Evolutionary conservation across 108 stramenopile genomes (phyloP).

Genomic region (Skeletonema tropicum): DNA sequence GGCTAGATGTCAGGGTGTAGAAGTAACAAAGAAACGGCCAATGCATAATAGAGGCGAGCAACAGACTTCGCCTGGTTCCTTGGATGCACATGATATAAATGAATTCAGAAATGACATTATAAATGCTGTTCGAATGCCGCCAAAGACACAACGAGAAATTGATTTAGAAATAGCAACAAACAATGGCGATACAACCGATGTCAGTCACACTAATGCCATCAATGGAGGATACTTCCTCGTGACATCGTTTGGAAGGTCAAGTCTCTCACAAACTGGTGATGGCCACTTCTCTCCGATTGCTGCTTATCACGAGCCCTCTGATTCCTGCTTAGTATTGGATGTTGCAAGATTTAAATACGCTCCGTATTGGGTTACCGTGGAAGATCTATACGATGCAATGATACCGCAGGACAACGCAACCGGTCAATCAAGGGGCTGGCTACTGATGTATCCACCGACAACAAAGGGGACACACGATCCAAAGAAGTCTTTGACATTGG

Average conservation of each 20-base stretch:
- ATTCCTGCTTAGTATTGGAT: constrained; percentile 52
- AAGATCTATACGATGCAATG: constrained; percentile 60
- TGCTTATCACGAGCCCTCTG: constrained; percentile 71
- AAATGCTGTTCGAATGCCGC: constrained; percentile 31
- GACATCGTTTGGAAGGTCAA: constrained; percentile 70
- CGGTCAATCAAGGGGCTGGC: constrained; percentile 68
- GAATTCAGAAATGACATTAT: constrained; percentile 70
- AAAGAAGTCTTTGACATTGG: constrained; percentile 4
- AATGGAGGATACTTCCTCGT: constrained; percentile 55
- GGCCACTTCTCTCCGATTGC: constrained; percentile 96
- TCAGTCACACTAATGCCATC: neutral
- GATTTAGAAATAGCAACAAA: constrained; percentile 26
- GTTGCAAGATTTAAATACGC: constrained; percentile 76
- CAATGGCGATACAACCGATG: constrained; percentile 4
- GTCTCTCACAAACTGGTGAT: constrained; percentile 89
- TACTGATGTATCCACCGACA: constrained; percentile 61
- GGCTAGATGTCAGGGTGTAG: constrained; percentile 76
- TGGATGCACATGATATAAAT: constrained; percentile 34
- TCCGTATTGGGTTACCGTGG: constrained; percentile 88
- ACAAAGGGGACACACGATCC: constrained; percentile 7
- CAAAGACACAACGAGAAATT: constrained; percentile 18
- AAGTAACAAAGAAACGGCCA: constrained; percentile 62
- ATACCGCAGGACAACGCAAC: constrained; percentile 61
- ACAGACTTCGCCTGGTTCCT: constrained; percentile 1
- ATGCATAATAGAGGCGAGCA: constrained; percentile 1